Base-by-base conservation (phyloP, 306 rosid genomes). In the Oxytropis ochrocephala region DNA sequence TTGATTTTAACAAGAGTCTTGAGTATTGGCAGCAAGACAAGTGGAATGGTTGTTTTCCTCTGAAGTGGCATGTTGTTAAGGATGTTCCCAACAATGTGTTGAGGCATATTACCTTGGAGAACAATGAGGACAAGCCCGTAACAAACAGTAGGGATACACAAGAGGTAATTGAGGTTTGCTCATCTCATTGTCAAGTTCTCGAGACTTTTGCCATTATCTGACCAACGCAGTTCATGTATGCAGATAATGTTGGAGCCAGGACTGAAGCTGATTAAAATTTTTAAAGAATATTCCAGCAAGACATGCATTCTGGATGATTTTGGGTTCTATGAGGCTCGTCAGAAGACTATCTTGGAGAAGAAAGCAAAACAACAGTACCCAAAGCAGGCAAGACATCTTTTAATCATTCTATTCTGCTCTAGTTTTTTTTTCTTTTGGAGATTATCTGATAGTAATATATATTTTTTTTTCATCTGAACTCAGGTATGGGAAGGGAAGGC, bases 21-120 rank as follows among this genome's bases (percentile, higher is more conserved):
- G 99, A 91, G 85, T 94, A 94, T 78, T 94, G 99, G 99, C 99
- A 94, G 52, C 99, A 94, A 70, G 99, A 94, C 79, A 94, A 91
- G 78, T 94, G 99, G 99, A 94, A 88, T 51, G 99, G 99, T 56
- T 94, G 96, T 64, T 94, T 94, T 75, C 91, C 97, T 67, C 88
- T 94, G 1, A 94, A 87, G 85, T 94, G 99, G 99, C 97, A 89
- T 73, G 61, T 94, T 36, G 96, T 94, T 44, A 94, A 91, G 82
- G 99, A 94, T 69, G 91, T 94, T 38, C 99, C 99, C 5, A 94
- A 94, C 88, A 91, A 91, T 80, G 79, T 87, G 80, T 65, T 94
- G 76, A 91, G 95, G 88, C 97, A 91, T 85, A 91, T 94, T 7
- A 91, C 91, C 5, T 86, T 94, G 57, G 96, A 88, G 32, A 94